Percentiles rank a stretch among this genome's conserved stretches.
These are phyloP conservation scores for Psilocybe cubensis DNA, from an alignment of 768 basidiomycete species.

Conservation along the genomic window DNA sequence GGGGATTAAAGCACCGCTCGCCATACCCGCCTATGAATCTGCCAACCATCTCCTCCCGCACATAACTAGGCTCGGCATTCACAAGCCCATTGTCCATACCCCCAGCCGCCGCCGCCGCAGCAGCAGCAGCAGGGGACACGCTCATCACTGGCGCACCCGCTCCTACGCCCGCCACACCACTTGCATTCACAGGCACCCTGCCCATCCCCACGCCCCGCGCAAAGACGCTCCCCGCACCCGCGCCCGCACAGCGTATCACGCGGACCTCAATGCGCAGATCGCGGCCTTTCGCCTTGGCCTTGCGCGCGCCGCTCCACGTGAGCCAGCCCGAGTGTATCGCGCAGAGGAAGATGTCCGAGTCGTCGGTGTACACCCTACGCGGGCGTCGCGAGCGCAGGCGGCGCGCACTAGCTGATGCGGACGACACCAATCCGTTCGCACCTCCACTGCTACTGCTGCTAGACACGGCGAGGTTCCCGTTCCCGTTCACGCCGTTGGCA, in stretches of 20 bases:
- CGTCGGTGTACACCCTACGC: constrained; percentile 76
- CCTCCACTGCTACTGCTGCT: constrained; percentile 11
- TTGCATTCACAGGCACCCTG: constrained; percentile 2
- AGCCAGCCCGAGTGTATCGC: constrained; percentile 69
- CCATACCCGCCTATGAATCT: constrained; percentile 51
- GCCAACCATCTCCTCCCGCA: constrained; percentile 48
- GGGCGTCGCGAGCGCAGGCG: constrained; percentile 29
- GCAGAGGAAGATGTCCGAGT: constrained; percentile 72
- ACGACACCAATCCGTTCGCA: constrained; percentile 5
- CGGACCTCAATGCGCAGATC: constrained; percentile 45
- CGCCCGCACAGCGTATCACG: constrained; percentile 40
- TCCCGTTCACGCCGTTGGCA: not conserved
- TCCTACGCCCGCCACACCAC: not conserved
- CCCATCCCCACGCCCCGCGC: constrained; percentile 18
- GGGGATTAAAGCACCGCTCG: constrained; percentile 37
- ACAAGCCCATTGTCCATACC: not conserved
- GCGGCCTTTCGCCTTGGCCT: constrained; percentile 40
- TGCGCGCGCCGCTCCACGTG: constrained; percentile 45
- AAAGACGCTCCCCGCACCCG: constrained; percentile 31
- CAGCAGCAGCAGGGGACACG: constrained; percentile 11
- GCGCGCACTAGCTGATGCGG: not conserved
- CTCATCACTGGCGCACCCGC: not conserved
- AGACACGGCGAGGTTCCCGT: constrained; percentile 3
- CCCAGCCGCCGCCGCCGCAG: constrained; percentile 10
- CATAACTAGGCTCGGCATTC: constrained; percentile 21